Evolutionary conservation across 495 filamentous ascomycete genomes (phyloP), one percentile per base, ranked within the genome.

Genomic region (Hyaloscypha variabilis): DNA sequence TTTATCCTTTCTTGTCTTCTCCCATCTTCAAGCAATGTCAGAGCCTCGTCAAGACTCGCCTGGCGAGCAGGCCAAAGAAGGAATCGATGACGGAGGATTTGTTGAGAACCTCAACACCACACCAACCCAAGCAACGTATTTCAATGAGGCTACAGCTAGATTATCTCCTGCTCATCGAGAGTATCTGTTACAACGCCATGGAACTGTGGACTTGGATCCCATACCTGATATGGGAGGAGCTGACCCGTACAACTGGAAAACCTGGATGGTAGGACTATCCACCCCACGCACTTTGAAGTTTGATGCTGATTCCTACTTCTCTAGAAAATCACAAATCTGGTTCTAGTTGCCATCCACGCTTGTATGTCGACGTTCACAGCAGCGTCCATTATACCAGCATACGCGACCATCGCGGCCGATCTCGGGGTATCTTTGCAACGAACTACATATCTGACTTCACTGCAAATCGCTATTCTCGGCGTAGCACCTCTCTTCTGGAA

Each of bases 171-270:
- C 23, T 17, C 82, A 86, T 69, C 77, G 76, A 14, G 78, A 84
- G 36, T 86, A 82, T 73, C 72, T 86, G 39, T 71, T 86, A 13
- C 67, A 81, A 46, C 77, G 79, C 56, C 83, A 87, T 77, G 83
- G 83, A 31, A 85, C 83, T 17, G 64, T 83, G 51, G 78, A 84
- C 19, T 77, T 87, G 4, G 82, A 85, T 69, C 83, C 84, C 10
- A 72, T 87, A 13, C 84, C 84, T n/a, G 73, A 76, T 42, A 76
- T 79, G 71, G 74, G 74, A 54, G 74, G 76, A 52, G 80, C 78
- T 21, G 84, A 86, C 67, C 84, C 84, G 42, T 84, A 81, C 68
- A 85, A 87, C 64, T 86, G 84, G 84, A 75, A 81, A 25, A 74
- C 69, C 46, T 83, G 81, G 81, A 85, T 84, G 77, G 83, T 84